A percentile compares a stretch with the other conserved stretches of the same genome.
phyloP scores from a whole-genome alignment of 768 basidiomycete genomes.

The Psilocybe subaeruginosa region DNA sequence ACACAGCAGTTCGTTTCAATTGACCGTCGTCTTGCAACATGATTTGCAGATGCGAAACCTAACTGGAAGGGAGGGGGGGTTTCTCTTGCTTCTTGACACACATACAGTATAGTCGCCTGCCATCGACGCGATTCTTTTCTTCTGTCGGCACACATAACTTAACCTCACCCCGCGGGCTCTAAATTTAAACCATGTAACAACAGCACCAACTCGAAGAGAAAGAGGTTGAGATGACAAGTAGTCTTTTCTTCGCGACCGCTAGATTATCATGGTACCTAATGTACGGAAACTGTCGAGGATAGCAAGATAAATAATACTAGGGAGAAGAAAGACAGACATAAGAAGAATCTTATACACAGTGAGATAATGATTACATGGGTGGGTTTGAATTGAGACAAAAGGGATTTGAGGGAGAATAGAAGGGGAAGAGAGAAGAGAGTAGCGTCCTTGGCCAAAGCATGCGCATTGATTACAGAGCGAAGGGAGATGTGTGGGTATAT shows the following conservation, averaged over 20 bases:
- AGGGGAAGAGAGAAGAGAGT: background rate
- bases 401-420: slow-evolving; percentile 13
- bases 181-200: no score
- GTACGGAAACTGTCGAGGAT: slow-evolving; percentile 14
- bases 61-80: background rate
- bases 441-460: slow-evolving; percentile 29
- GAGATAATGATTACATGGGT: slow-evolving; percentile 21
- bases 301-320: slow-evolving; percentile 21
- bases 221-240: no score
- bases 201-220: no score
- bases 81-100: background rate
- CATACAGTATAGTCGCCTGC: no score
- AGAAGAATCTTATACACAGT: slow-evolving; percentile 18
- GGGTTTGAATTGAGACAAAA: background rate
- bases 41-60: background rate
- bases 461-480: slow-evolving; percentile 15
- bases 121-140: no score
- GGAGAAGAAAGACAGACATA: background rate
- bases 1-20: no score
- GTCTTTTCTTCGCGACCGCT: background rate
- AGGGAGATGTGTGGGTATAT: slow-evolving; percentile 16
- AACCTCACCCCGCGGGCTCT: no score
- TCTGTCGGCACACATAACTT: no score
- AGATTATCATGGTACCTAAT: slow-evolving; percentile 15
- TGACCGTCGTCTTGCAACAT: no score